phyloP scores from a whole-genome alignment of 2,329 filamentous ascomycete species.

The Beauveria sp. region DNA sequence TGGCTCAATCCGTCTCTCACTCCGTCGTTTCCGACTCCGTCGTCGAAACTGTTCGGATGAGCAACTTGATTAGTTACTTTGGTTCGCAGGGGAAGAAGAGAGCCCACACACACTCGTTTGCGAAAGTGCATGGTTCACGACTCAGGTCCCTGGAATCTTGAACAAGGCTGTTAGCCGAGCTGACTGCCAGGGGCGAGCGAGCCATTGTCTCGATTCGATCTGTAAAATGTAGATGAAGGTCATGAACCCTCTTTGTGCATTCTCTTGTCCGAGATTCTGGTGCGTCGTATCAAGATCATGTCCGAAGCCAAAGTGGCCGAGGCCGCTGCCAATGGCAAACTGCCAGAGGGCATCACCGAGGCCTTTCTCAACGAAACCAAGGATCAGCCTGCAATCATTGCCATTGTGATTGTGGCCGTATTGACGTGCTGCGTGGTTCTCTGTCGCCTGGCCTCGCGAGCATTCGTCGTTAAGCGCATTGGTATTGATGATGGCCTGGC shows the following conservation, averaged over 20 bases:
- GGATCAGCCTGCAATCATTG: constrained; percentile 30
- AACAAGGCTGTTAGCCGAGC: not conserved
- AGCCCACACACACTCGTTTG: not conserved
- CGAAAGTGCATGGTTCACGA: not conserved
- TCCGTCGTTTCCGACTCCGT: not conserved
- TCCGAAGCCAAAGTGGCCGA: constrained; percentile 13
- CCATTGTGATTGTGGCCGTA: constrained; percentile 30
- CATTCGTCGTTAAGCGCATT: constrained; percentile 28
- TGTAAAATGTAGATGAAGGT: not conserved
- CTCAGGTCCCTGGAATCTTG: not conserved
- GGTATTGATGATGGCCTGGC: constrained; percentile 33
- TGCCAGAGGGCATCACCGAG: constrained; percentile 27
- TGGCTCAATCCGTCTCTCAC: not conserved
- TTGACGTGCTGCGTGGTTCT: constrained; percentile 28
- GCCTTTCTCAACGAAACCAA: constrained; percentile 29
- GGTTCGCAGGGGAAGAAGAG: too few species aligned
- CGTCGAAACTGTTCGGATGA: not conserved
- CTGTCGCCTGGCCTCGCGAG: constrained; percentile 26
- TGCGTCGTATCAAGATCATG: not conserved
- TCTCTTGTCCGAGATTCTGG: not conserved
- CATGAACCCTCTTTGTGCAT: not conserved
- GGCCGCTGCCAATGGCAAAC: constrained; percentile 28
- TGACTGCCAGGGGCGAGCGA: too few species aligned
- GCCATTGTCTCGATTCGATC: not conserved
- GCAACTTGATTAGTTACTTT: not conserved